A percentile compares a stretch with the other conserved stretches of the same genome.
These are phyloP conservation scores for Myochromella boudieri DNA, from an alignment of 768 basidiomycete species.

Conservation along the genomic window DNA sequence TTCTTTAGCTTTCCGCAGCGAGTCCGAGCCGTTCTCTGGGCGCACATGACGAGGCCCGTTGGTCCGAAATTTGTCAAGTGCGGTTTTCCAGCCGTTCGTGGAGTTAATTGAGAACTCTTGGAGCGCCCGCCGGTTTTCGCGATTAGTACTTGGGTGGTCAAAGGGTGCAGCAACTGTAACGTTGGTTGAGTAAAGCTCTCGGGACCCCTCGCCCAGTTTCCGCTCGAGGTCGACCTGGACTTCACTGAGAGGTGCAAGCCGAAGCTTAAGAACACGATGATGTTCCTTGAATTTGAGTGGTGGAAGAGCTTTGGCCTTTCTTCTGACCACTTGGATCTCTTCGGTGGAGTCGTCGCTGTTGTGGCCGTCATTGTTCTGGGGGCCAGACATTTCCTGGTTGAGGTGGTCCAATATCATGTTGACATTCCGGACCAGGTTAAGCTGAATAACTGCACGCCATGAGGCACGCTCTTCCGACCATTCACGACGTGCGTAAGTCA, in stretches of 20 bases:
- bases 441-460: slow-evolving; percentile 76
- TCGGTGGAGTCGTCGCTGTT: slow-evolving; percentile 41
- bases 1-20: slow-evolving; percentile 32
- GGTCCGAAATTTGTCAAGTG: slow-evolving; percentile 53
- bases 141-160: no score
- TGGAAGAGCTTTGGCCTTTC: slow-evolving; percentile 36
- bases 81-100: slow-evolving; percentile 65
- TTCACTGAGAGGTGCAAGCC: slow-evolving; percentile 55
- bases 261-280: slow-evolving; percentile 57
- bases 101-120: slow-evolving; percentile 63
- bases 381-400: slow-evolving; percentile 52
- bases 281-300: slow-evolving; percentile 57
- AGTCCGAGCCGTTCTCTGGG: slow-evolving; percentile 16
- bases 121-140: slow-evolving; percentile 24
- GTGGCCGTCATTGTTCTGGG: slow-evolving; percentile 14
- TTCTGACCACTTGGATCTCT: slow-evolving; percentile 30
- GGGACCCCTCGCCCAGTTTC: slow-evolving; percentile 56
- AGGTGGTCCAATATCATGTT: slow-evolving; percentile 61
- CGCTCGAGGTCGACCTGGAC: slow-evolving; percentile 61
- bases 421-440: slow-evolving; percentile 78
- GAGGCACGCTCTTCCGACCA: slow-evolving; percentile 69
- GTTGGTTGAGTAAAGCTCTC: slow-evolving; percentile 44
- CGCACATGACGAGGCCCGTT: slow-evolving; percentile 31
- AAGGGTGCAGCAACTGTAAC: slow-evolving; percentile 43
- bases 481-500: slow-evolving; percentile 68